Conservation (phyloP, 106 monocot genomes). For the Allium sativum region DNA sequence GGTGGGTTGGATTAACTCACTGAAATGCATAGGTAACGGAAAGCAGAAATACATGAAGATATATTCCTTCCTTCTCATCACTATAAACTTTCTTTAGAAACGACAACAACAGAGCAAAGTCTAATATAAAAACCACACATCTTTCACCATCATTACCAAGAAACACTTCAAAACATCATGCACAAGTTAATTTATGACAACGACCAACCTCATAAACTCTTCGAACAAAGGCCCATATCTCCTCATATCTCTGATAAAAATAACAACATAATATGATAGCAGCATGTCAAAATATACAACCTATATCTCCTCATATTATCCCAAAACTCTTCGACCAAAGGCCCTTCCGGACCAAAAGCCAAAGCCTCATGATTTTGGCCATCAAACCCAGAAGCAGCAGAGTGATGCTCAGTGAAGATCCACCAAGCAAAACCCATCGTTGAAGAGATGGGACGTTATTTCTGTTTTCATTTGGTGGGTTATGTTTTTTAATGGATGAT, state of each 20-base stretch:
- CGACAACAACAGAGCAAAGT: slow-evolving; percentile 2
- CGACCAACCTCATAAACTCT: background rate
- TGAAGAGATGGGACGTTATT: background rate
- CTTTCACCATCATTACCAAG: background rate
- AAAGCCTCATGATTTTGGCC: slow-evolving; percentile 22
- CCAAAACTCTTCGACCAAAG: slow-evolving; percentile 90
- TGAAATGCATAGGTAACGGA: too few species aligned
- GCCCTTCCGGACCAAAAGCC: slow-evolving; percentile 81
- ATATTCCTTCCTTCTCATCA: slow-evolving; percentile 7
- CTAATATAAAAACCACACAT: background rate
- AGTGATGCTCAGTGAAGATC: slow-evolving; percentile 26
- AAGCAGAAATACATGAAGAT: background rate
- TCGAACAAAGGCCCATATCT: too few species aligned
- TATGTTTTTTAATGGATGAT: background rate
- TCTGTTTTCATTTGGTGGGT: too few species aligned
- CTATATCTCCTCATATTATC: slow-evolving; percentile 91
- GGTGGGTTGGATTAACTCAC: too few species aligned
- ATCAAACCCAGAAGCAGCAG: slow-evolving; percentile 17
- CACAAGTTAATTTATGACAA: slow-evolving; percentile 6
- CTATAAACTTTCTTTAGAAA: background rate
- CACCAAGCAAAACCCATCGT: slow-evolving; percentile 36
- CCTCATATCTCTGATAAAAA: too few species aligned
- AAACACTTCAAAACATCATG: background rate
- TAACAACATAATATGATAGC: too few species aligned
- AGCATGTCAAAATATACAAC: slow-evolving; percentile 63